These are phyloP conservation scores for Micromonas pusilla DNA, from an alignment of 139 green algal species.

Conservation along the genomic window DNA sequence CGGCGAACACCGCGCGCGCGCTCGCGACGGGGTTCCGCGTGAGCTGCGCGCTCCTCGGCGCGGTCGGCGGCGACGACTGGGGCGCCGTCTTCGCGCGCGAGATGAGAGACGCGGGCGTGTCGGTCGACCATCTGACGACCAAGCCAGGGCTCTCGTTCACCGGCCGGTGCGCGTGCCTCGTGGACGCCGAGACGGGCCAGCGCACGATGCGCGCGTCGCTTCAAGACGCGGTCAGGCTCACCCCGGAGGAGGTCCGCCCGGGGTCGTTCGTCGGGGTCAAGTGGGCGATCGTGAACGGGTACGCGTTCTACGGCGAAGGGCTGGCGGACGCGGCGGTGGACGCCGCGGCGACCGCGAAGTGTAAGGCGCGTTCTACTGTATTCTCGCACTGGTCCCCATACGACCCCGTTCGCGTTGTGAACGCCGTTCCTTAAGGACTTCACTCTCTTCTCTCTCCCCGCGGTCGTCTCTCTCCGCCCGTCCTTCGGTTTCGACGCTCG, in stretches of 20 bases:
- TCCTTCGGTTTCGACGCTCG: too few relatives aligned
- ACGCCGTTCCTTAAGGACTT: too few relatives aligned
- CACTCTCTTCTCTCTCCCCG: too few relatives aligned
- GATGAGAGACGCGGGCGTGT: constrained; percentile 46
- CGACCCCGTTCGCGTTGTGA: too few relatives aligned
- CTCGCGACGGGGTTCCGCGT: constrained; percentile 40
- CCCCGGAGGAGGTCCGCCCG: constrained; percentile 25
- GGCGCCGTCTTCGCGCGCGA: constrained; percentile 42
- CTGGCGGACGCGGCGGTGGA: constrained; percentile 42
- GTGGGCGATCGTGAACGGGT: constrained; percentile 42
- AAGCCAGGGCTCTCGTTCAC: too few relatives aligned
- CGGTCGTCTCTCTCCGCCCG: too few relatives aligned
- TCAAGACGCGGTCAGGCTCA: constrained; percentile 29
- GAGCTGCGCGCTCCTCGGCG: constrained; percentile 28
- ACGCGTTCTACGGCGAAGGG: constrained; percentile 47
- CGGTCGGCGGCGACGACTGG: constrained; percentile 48
- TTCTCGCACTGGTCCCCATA: too few relatives aligned
- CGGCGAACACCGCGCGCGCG: constrained; percentile 38
- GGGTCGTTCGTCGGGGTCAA: constrained; percentile 38
- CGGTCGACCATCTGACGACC: too few relatives aligned
- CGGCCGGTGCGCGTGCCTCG: constrained; percentile 14
- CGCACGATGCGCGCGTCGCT: constrained; percentile 68
- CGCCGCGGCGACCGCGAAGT: constrained; percentile 39
- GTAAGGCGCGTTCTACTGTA: too few relatives aligned
- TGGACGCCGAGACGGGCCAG: constrained; percentile 29